Conservation (phyloP, 495 filamentous ascomycete genomes). For the Penicillium maclennaniae region DNA sequence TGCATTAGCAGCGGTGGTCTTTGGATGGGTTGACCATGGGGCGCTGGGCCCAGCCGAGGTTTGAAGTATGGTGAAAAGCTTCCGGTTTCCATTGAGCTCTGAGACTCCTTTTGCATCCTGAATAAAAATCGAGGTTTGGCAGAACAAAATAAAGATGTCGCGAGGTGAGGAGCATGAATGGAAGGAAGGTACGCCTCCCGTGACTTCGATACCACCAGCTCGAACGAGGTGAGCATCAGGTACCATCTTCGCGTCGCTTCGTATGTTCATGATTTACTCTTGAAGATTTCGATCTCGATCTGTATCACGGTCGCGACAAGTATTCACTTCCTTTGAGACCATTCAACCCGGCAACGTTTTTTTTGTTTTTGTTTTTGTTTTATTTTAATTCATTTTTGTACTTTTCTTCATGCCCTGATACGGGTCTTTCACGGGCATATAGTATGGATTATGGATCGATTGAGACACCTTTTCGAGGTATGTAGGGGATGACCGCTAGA, state of each 20-base stretch:
- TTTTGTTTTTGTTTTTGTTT: too few species aligned
- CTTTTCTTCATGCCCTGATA: too few species aligned
- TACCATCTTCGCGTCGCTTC: background rate
- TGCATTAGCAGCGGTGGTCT: slow-evolving; percentile 25
- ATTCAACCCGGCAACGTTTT: too few species aligned
- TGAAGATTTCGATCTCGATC: too few species aligned
- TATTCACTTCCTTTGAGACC: too few species aligned
- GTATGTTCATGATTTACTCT: too few species aligned
- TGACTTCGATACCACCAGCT: background rate
- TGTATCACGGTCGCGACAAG: too few species aligned
- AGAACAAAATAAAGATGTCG: background rate
- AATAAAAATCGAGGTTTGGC: background rate
- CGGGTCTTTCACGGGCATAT: too few species aligned
- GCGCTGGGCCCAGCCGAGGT: background rate
- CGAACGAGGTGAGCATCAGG: background rate
- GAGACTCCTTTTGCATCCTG: background rate
- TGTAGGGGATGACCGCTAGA: too few species aligned
- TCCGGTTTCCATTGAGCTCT: background rate
- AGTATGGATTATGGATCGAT: too few species aligned
- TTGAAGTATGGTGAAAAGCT: background rate
- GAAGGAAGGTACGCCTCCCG: background rate
- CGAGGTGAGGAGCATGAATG: background rate
- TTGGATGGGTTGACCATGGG: background rate
- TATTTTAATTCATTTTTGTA: too few species aligned
- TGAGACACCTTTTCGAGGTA: too few species aligned